Percentiles rank a stretch among this genome's conserved stretches.
These are phyloP conservation scores for Cladophialophora carrionii DNA, from an alignment of 2,329 filamentous ascomycete species.

Conservation along the genomic window DNA sequence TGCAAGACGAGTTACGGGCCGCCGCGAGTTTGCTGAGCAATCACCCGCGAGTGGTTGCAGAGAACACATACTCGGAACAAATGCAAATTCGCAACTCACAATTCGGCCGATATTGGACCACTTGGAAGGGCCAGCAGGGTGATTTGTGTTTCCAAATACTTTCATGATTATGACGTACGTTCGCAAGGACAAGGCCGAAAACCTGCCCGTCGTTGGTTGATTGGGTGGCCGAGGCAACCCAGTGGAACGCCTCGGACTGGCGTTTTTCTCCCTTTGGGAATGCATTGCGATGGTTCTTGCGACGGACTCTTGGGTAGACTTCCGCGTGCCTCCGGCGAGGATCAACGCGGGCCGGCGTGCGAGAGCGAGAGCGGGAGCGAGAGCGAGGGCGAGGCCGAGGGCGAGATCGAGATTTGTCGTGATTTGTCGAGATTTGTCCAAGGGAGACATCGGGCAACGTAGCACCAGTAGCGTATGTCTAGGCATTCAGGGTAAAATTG, in stretches of 20 bases:
- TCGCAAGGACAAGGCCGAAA: background rate
- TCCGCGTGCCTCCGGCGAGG: background rate
- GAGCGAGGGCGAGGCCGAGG: too few species aligned
- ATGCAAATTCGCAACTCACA: background rate
- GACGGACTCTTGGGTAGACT: background rate
- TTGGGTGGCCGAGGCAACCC: slow-evolving; percentile 1
- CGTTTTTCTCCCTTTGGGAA: background rate
- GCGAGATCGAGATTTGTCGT: background rate
- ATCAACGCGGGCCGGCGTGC: background rate
- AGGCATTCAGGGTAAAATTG: background rate
- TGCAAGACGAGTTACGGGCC: too few species aligned
- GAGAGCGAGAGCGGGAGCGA: background rate
- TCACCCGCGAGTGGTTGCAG: too few species aligned
- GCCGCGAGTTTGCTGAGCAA: background rate
- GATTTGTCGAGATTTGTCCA: too few species aligned
- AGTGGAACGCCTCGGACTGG: slow-evolving; percentile 8
- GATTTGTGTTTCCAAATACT: too few species aligned
- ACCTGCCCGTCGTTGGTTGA: background rate
- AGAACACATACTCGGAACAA: too few species aligned
- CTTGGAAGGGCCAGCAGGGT: background rate
- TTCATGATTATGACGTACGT: background rate
- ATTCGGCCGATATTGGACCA: background rate
- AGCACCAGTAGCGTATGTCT: background rate
- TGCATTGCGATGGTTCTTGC: background rate
- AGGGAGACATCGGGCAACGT: background rate